Evolutionary conservation across 2,329 filamentous ascomycete species (phyloP), one percentile per base, ranked within the genome.

Genomic region (Aspergillus ustus): DNA sequence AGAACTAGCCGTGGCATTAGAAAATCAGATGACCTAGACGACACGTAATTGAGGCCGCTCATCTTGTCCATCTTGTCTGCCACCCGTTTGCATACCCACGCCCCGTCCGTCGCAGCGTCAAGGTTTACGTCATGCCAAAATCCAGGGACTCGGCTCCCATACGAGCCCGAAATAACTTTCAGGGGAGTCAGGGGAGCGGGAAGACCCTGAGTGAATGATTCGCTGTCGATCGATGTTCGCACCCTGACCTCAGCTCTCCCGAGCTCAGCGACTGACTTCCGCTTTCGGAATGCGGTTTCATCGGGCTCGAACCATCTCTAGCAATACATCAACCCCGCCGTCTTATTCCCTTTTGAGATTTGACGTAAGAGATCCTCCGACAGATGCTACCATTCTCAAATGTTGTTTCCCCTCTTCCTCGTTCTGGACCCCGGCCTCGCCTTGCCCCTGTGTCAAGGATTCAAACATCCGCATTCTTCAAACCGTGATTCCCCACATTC

Each of bases 281-380:
- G 60, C 60, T 67, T 67, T 37, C 67, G 63, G 66, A 46, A 45
- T 53, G 64, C 45, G 50, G 64, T 69, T 67, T 56, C 66, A 66
- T 67, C 61, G 46, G n/a, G n/a, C n/a, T 37, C 11, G 25, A 3
- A 50, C 52, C 34, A 43, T 46, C 46, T 29, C 37, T 49, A 49
- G 19, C 34, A 40, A 22, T 37, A 53, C 29, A 28, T 19, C 20
- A 37, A 15, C 13, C 19, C 45, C 53, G 31, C 48, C 22, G 48
- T 40, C 31, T 40, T 28, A 51, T 17, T 25, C 45, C 40, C 50
- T 19, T 37, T 49, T 50, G 52, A 48, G 40, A 15, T 25, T 25
- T 19, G n/a, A 52, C 7, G 20, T 13, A 28, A 51, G 22, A 15
- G 37, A 31, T 40, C 13, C 19, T 31, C 7, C 19, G 25, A n/a